phyloP scores from a whole-genome alignment of 1,139 yeast genomes.

The Pichia sp. region DNA sequence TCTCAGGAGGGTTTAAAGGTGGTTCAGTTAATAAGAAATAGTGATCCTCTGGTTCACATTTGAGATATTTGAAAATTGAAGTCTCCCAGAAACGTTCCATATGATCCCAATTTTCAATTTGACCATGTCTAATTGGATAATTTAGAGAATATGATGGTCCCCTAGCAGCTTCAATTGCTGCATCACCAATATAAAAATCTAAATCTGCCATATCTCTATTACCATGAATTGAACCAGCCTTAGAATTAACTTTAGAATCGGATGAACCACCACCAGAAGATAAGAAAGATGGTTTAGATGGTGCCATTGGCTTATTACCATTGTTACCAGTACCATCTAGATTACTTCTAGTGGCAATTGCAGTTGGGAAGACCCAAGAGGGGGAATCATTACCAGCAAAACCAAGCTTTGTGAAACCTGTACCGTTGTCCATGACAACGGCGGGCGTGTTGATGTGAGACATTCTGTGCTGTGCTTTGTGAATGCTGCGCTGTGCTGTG shows the following conservation, averaged over 20 bases:
- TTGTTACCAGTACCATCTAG: constrained; percentile 25
- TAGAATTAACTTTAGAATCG: neutral
- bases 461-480: constrained; percentile 29
- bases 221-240: constrained; percentile 20
- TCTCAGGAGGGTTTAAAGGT: constrained; percentile 97
- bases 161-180: constrained; percentile 81
- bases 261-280: constrained; percentile 8
- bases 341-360: constrained; percentile 73
- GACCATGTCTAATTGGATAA: constrained; percentile 96
- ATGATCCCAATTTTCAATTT: constrained; percentile 98
- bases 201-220: constrained; percentile 83
- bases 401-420: constrained; percentile 95
- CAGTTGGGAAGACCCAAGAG: constrained; percentile 95
- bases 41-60: constrained; percentile 99
- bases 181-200: constrained; percentile 94
- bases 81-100: constrained; percentile 99
- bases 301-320: constrained; percentile 26
- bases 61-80: constrained; percentile 87
- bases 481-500: neutral
- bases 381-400: constrained; percentile 99
- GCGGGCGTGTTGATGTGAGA: constrained; percentile 77
- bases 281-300: constrained; percentile 27
- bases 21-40: constrained; percentile 94
- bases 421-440: constrained; percentile 92
- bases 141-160: constrained; percentile 85